A percentile compares a stretch with the other conserved stretches of the same genome.
These are phyloP conservation scores for Drechslera avenae DNA, from an alignment of 2,329 filamentous ascomycete genomes.

Conservation along the genomic window DNA sequence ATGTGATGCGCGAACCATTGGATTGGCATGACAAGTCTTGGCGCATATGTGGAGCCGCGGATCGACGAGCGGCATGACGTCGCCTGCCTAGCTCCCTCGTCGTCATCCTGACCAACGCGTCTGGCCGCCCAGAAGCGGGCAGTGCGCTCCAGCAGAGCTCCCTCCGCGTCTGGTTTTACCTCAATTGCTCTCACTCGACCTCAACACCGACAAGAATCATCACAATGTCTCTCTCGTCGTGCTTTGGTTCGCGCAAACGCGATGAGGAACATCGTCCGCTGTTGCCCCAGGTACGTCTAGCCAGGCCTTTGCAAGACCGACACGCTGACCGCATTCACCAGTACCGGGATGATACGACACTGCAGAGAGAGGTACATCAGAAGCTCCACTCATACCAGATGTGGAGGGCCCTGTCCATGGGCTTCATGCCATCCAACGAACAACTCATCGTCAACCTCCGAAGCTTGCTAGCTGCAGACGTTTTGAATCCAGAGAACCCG, in stretches of 20 bases:
- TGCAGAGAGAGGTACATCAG: slow-evolving; percentile 73
- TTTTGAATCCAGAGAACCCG: slow-evolving; percentile 75
- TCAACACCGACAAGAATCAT: neutral
- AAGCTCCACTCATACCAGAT: slow-evolving; percentile 96
- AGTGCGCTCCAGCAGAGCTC: slow-evolving; percentile 2
- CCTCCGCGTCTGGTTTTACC: neutral
- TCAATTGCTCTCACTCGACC: slow-evolving; percentile 2
- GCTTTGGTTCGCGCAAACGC: slow-evolving; percentile 64
- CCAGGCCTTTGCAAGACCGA: neutral
- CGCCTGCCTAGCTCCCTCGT: slow-evolving; percentile 5
- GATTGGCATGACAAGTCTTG: slow-evolving; percentile 3
- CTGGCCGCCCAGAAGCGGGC: slow-evolving; percentile 5
- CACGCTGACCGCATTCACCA: slow-evolving; percentile 2
- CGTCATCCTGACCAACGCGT: slow-evolving; percentile 17
- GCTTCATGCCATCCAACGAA: slow-evolving; percentile 91
- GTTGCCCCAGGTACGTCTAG: slow-evolving; percentile 63
- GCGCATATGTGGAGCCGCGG: slow-evolving; percentile 13
- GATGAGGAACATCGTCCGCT: slow-evolving; percentile 72
- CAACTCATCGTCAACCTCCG: slow-evolving; percentile 81
- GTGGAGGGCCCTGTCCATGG: slow-evolving; percentile 77
- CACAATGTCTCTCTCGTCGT: slow-evolving; percentile 61
- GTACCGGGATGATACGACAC: slow-evolving; percentile 78
- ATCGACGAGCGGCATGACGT: slow-evolving; percentile 18
- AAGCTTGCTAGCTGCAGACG: slow-evolving; percentile 75
- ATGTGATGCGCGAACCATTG: slow-evolving; percentile 1